Evolutionary conservation across 805 yeast species (phyloP).

Genomic region (Lipomyces yamanashiensis): DNA sequence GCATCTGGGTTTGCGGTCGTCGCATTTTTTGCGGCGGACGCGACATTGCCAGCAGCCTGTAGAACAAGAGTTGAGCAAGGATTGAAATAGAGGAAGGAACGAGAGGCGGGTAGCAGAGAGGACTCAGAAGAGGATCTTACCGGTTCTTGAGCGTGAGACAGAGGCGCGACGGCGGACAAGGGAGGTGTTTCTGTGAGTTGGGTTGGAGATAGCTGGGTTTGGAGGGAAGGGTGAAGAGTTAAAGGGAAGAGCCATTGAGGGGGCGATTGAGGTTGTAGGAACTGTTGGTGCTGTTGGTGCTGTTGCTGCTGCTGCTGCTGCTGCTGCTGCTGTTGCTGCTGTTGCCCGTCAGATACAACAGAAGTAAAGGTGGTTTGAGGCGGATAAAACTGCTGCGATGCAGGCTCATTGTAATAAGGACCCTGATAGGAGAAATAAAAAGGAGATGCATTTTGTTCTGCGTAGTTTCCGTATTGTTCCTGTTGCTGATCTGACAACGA

Average conservation of each 20-base stretch:
- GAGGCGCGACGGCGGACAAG: conserved; percentile 3
- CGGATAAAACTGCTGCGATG: no score
- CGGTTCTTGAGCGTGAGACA: conserved; percentile 23
- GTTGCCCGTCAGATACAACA: no score
- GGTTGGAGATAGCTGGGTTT: background rate
- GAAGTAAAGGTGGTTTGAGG: no score
- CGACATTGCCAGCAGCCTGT: conserved; percentile 35
- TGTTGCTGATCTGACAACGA: no score
- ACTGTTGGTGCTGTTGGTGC: conserved; percentile 6
- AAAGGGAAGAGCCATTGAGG: conserved; percentile 3
- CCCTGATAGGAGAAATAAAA: no score
- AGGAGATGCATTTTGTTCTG: no score
- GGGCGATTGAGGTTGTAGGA: background rate
- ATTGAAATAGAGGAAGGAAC: background rate
- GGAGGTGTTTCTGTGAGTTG: background rate
- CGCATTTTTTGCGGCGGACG: conserved; percentile 32
- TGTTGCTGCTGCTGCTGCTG: background rate
- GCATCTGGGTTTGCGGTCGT: conserved; percentile 27
- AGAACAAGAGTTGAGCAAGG: background rate
- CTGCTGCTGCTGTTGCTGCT: no score
- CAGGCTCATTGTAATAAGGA: no score
- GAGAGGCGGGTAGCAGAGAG: background rate
- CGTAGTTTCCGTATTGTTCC: no score
- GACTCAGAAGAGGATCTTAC: background rate
- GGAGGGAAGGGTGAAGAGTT: background rate